Evolutionary conservation across 208 protist species (phyloP).

Genomic region (Acanthamoeba sp.): DNA sequence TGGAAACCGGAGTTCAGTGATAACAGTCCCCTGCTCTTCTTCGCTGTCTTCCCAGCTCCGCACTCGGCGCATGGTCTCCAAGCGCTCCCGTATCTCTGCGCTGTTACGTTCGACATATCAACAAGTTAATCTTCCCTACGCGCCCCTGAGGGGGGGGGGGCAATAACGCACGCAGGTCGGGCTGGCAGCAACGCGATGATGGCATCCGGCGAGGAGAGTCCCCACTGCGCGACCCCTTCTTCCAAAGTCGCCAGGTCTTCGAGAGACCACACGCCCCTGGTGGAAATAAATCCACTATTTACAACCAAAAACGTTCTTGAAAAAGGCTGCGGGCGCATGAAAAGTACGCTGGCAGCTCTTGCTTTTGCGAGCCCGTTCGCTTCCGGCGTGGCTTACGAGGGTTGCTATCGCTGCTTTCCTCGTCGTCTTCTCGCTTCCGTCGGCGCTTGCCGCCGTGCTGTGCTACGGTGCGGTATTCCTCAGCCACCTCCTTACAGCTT

Average conservation of each 20-base stretch:
- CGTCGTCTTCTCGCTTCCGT: not conserved
- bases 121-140: not conserved
- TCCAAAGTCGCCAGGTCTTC: not conserved
- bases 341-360: not conserved
- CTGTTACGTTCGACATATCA: not conserved
- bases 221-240: not conserved
- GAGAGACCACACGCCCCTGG: conserved; percentile 24
- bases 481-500: not conserved
- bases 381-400: not conserved
- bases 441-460: not conserved
- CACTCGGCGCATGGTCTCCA: not conserved
- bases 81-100: not conserved
- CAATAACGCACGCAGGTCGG: not conserved
- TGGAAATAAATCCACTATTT: no score
- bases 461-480: not conserved
- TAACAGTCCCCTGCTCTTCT: not conserved
- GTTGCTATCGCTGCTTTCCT: not conserved
- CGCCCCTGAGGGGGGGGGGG: not conserved
- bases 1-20: not conserved
- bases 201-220: not conserved
- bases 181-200: not conserved
- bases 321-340: no score
- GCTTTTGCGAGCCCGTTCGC: not conserved
- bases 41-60: not conserved
- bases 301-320: no score